A percentile compares a stretch with the other conserved stretches of the same genome.
Evolutionary conservation across 345 rosid species (phyloP).

Genomic region (Conringia planisiliqua): DNA sequence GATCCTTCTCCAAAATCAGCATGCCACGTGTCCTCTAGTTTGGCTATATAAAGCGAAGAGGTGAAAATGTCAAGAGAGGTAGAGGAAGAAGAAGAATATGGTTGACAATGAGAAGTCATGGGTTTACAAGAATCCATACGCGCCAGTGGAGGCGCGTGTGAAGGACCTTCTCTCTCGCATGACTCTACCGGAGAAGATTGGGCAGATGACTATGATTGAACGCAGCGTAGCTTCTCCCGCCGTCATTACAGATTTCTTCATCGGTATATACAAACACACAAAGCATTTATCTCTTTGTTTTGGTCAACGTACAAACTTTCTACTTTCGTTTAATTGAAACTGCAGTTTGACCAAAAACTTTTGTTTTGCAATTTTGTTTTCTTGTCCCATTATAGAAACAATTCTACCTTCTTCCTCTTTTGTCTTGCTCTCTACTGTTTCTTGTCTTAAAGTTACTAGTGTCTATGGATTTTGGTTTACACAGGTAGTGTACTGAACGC

Average conservation of each 20-base stretch:
- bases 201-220: constrained; percentile 86
- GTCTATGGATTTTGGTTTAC: constrained; percentile 19
- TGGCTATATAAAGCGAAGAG: neutral
- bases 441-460: neutral
- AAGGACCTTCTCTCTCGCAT: constrained; percentile 75
- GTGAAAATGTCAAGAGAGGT: neutral
- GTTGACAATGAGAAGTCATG: constrained; percentile 20
- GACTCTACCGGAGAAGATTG: constrained; percentile 70
- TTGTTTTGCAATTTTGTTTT: too few relatives aligned
- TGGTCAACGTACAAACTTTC: neutral
- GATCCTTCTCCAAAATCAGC: neutral
- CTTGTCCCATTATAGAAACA: too few relatives aligned
- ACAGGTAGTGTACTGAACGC: constrained; percentile 76
- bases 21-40: neutral
- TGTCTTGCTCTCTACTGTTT: neutral
- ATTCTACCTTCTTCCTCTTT: too few relatives aligned
- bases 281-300: neutral
- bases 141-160: constrained; percentile 61
- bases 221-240: constrained; percentile 48
- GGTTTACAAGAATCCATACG: constrained; percentile 56
- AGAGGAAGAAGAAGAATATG: neutral
- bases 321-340: neutral
- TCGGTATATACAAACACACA: constrained; percentile 39
- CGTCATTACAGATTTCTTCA: constrained; percentile 41
- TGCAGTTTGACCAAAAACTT: too few relatives aligned